These are phyloP conservation scores for Crithidia acanthocephali DNA, from an alignment of 208 protist species.

Conservation along the genomic window DNA sequence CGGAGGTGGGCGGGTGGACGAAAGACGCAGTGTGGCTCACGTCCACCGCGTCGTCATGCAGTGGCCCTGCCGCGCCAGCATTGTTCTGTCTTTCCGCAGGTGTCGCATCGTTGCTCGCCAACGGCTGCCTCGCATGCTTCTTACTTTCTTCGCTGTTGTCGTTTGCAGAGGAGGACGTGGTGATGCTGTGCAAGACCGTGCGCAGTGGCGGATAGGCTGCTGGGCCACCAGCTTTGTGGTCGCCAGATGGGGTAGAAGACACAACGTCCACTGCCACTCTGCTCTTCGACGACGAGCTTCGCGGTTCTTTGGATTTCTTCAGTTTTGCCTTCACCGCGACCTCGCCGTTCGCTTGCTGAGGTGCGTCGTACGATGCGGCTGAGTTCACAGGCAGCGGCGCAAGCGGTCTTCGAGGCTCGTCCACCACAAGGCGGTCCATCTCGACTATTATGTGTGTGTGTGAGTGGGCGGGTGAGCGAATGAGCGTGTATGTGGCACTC, in stretches of 20 bases:
- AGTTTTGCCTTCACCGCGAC: background rate
- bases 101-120: too few relatives aligned
- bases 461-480: too few relatives aligned
- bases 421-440: background rate
- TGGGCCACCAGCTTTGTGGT: too few relatives aligned
- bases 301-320: background rate
- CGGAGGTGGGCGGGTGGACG: slow-evolving; percentile 12
- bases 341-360: background rate
- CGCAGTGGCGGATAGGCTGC: background rate
- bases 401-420: background rate
- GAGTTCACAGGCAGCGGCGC: slow-evolving; percentile 5
- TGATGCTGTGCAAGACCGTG: background rate
- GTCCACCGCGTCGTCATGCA: background rate
- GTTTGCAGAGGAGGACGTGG: background rate
- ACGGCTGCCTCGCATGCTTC: too few relatives aligned
- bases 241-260: too few relatives aligned
- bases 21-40: background rate
- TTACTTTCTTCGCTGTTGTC: too few relatives aligned
- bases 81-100: background rate
- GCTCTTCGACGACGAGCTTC: background rate
- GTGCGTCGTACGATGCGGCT: background rate
- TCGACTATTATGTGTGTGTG: too few relatives aligned
- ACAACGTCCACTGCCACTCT: too few relatives aligned
- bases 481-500: too few relatives aligned
- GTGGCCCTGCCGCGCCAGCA: background rate